phyloP scores from a whole-genome alignment of 768 basidiomycete species.

The Suillus cothurnatus region DNA sequence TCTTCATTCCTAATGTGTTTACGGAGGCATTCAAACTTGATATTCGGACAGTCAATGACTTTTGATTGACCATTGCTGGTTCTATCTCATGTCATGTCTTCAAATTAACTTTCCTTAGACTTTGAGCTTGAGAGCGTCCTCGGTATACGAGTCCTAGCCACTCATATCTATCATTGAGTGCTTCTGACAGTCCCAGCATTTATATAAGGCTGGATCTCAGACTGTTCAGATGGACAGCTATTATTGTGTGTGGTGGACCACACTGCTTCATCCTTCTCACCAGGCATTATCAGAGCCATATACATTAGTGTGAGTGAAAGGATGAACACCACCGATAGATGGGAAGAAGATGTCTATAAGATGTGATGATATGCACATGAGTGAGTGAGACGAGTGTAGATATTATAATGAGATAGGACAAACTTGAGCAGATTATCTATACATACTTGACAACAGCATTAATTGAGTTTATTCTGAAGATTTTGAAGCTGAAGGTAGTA shows the following conservation, averaged over 20 bases:
- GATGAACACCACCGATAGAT: too few species aligned
- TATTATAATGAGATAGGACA: too few species aligned
- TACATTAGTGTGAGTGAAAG: too few species aligned
- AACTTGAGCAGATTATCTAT: too few species aligned
- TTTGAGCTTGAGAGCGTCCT: slow-evolving; percentile 55
- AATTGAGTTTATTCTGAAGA: too few species aligned
- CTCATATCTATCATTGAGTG: slow-evolving; percentile 88
- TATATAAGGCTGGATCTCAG: slow-evolving; percentile 82
- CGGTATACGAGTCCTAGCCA: slow-evolving; percentile 68
- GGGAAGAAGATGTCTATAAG: too few species aligned
- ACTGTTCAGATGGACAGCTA: slow-evolving; percentile 88
- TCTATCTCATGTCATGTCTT: neutral
- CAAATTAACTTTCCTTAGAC: slow-evolving; percentile 39
- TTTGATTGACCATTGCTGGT: slow-evolving; percentile 64
- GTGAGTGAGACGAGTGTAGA: too few species aligned
- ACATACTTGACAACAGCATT: too few species aligned
- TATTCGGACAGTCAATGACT: slow-evolving; percentile 82
- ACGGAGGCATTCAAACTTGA: slow-evolving; percentile 79
- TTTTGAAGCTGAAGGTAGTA: too few species aligned
- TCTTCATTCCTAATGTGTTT: slow-evolving; percentile 76
- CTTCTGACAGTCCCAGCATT: slow-evolving; percentile 83
- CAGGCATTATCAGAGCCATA: slow-evolving; percentile 78
- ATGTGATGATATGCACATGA: too few species aligned
- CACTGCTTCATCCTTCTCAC: slow-evolving; percentile 85
- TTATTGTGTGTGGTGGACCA: slow-evolving; percentile 74